Evolutionary conservation across 805 yeast species (phyloP).

Genomic region (Candida lessepsii): DNA sequence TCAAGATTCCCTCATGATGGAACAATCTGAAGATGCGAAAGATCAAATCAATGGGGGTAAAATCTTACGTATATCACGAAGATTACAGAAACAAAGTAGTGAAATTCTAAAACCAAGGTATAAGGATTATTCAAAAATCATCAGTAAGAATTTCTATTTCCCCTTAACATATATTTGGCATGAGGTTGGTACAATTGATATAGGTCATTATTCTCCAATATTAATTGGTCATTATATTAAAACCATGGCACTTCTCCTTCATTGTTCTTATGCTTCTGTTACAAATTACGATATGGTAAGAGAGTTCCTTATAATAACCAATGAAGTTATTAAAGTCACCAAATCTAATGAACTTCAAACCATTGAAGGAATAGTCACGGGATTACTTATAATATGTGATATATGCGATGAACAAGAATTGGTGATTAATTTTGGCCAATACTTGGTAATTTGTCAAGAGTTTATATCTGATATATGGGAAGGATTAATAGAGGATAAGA

Average conservation of each 20-base stretch:
- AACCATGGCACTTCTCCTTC: slow-evolving; percentile 56
- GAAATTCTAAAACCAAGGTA: slow-evolving; percentile 17
- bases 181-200: slow-evolving; percentile 44
- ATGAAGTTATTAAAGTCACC: slow-evolving; percentile 20
- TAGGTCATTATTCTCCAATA: slow-evolving; percentile 55
- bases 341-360: slow-evolving; percentile 30
- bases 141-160: slow-evolving; percentile 47
- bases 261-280: slow-evolving; percentile 54
- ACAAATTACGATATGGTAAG: slow-evolving; percentile 55
- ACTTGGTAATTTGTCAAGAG: slow-evolving; percentile 21
- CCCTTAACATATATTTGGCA: slow-evolving; percentile 56
- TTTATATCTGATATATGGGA: slow-evolving; percentile 36
- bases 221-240: slow-evolving; percentile 58
- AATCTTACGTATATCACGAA: slow-evolving; percentile 42
- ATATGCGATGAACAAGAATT: slow-evolving; percentile 29
- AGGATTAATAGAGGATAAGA: slow-evolving; percentile 31
- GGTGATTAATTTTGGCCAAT: slow-evolving; percentile 21
- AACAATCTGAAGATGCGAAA: slow-evolving; percentile 29
- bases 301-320: slow-evolving; percentile 46
- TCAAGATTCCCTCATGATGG: slow-evolving; percentile 34
- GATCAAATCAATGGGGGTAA: slow-evolving; percentile 39
- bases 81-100: slow-evolving; percentile 19
- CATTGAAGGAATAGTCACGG: slow-evolving; percentile 40
- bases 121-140: slow-evolving; percentile 41
- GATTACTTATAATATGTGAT: slow-evolving; percentile 34